Conservation (phyloP, 2,329 filamentous ascomycete genomes). For the Ceratocystiopsis sp. region DNA sequence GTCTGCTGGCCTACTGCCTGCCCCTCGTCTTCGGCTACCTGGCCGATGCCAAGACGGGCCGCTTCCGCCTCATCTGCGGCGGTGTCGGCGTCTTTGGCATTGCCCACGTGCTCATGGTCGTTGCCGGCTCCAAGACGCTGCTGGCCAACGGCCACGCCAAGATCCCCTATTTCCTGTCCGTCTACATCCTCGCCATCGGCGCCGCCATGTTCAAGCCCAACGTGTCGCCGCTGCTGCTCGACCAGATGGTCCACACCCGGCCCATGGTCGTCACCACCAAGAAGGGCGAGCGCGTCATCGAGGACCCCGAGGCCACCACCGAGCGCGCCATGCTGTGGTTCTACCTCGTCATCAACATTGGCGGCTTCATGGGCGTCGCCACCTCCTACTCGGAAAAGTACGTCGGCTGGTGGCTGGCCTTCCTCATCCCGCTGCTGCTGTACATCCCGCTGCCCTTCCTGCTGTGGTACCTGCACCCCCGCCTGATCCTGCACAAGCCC, state of each 20-base stretch:
- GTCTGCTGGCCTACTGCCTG: constrained; percentile 38
- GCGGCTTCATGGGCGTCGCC: constrained; percentile 43
- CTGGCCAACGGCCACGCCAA: constrained; percentile 27
- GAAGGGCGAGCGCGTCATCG: constrained; percentile 49
- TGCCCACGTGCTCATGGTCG: constrained; percentile 51
- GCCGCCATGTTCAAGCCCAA: constrained; percentile 74
- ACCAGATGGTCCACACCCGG: constrained; percentile 46
- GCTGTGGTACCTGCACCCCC: constrained; percentile 24
- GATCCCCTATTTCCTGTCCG: constrained; percentile 43
- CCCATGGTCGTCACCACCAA: constrained; percentile 35
- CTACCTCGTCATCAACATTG: constrained; percentile 52
- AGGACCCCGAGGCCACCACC: constrained; percentile 52
- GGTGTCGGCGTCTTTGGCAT: constrained; percentile 50
- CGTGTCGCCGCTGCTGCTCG: constrained; percentile 53
- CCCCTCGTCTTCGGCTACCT: constrained; percentile 38
- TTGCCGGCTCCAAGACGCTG: constrained; percentile 32
- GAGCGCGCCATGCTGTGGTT: constrained; percentile 51
- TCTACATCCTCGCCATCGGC: constrained; percentile 38
- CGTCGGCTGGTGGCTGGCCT: constrained; percentile 51
- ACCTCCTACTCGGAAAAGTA: constrained; percentile 62
- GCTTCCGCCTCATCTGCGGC: constrained; percentile 54
- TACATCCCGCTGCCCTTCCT: constrained; percentile 25
- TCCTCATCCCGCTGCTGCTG: constrained; percentile 36
- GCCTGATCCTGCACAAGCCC: constrained; percentile 25
- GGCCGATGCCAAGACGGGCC: constrained; percentile 52